Conservation (phyloP, 305 asterid species). For the Ajuga reptans region DNA sequence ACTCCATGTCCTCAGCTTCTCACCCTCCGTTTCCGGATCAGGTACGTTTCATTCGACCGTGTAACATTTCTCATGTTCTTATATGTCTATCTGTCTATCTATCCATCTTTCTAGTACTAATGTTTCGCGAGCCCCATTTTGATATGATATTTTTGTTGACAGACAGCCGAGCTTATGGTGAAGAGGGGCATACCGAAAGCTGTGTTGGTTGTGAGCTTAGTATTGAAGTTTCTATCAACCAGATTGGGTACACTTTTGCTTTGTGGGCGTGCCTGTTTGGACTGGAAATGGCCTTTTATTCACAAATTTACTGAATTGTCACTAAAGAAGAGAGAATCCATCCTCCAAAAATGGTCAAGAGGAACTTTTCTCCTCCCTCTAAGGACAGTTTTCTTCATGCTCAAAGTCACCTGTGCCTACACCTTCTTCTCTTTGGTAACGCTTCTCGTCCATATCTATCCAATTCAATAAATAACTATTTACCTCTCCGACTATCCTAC, state of each 20-base stretch:
- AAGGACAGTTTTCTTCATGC: slow-evolving; percentile 39
- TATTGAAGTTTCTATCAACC: slow-evolving; percentile 45
- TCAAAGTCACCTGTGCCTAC: slow-evolving; percentile 40
- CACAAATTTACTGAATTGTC: slow-evolving; percentile 56
- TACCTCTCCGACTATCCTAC: too few species aligned
- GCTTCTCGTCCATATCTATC: too few species aligned
- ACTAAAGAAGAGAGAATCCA: slow-evolving; percentile 46
- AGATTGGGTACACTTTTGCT: slow-evolving; percentile 70
- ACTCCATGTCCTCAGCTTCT: not conserved
- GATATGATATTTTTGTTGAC: not conserved
- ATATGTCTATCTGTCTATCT: too few species aligned
- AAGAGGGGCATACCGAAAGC: slow-evolving; percentile 44
- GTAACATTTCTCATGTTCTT: too few species aligned
- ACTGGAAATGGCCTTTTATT: slow-evolving; percentile 66
- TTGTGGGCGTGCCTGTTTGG: slow-evolving; percentile 59
- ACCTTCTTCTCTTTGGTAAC: slow-evolving; percentile 59
- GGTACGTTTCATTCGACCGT: too few species aligned
- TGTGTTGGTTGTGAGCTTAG: slow-evolving; percentile 35
- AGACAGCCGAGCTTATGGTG: slow-evolving; percentile 60
- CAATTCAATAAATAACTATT: too few species aligned
- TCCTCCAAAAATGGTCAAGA: slow-evolving; percentile 66
- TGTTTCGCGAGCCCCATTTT: too few species aligned
- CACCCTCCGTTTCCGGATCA: too few species aligned
- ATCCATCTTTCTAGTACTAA: too few species aligned
- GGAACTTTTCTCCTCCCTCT: slow-evolving; percentile 45